Conservation (phyloP, 2,329 filamentous ascomycete species). For the Clarireedia paspali region DNA sequence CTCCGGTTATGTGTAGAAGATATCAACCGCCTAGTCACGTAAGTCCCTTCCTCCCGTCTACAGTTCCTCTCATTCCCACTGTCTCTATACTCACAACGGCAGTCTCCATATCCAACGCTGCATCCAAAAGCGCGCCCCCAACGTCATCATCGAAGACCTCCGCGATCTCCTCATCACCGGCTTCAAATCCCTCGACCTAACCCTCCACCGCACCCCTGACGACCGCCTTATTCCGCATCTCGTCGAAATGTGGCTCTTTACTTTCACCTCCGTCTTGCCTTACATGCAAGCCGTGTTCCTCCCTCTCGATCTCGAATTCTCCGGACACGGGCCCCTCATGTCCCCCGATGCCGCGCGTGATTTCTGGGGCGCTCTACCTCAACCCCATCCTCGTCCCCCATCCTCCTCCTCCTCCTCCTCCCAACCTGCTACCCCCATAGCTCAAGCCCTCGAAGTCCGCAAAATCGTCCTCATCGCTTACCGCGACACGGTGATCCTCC, state of each 20-base stretch:
- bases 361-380: conserved; percentile 74
- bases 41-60: conserved; percentile 13
- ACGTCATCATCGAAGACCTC: conserved; percentile 67
- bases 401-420: conserved; percentile 26
- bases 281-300: conserved; percentile 95
- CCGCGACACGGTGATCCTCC: conserved; percentile 80
- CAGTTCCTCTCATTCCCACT: not conserved
- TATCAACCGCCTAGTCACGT: conserved; percentile 69
- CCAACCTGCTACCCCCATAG: conserved; percentile 23
- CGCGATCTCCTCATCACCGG: conserved; percentile 71
- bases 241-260: conserved; percentile 89
- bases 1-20: conserved; percentile 74
- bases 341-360: conserved; percentile 71
- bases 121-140: conserved; percentile 63
- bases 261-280: conserved; percentile 82
- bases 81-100: not conserved
- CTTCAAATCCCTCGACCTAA: conserved; percentile 79
- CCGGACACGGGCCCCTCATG: conserved; percentile 75
- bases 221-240: conserved; percentile 83
- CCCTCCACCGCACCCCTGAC: conserved; percentile 69
- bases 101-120: conserved; percentile 68
- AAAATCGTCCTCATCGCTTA: conserved; percentile 81
- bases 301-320: conserved; percentile 87
- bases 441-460: conserved; percentile 69
- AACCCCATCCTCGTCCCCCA: conserved; percentile 30